Conservation (phyloP, 2,329 filamentous ascomycete genomes). For the Trichoderma oligosporum region DNA sequence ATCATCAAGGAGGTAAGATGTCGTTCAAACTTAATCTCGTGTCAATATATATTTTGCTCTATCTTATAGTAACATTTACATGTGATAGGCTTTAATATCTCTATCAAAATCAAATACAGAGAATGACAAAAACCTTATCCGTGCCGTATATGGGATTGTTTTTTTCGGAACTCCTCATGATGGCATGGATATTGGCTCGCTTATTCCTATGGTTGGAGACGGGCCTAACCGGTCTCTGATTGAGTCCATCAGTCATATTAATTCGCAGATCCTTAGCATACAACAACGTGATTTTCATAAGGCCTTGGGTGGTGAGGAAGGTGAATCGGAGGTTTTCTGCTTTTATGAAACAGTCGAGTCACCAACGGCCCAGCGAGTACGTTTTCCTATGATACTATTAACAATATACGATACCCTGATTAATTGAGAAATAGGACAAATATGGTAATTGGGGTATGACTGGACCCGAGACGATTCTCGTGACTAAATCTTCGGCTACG, state of each 20-base stretch:
- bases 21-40: background rate
- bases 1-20: constrained; percentile 19
- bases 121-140: constrained; percentile 5
- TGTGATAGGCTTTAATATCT: constrained; percentile 1
- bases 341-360: constrained; percentile 29
- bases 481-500: constrained; percentile 27
- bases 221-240: constrained; percentile 18
- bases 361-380: constrained; percentile 24
- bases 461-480: constrained; percentile 24
- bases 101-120: constrained; percentile 1
- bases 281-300: constrained; percentile 16
- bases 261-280: constrained; percentile 11
- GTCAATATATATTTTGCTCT: too few relatives aligned
- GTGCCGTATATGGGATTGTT: constrained; percentile 13
- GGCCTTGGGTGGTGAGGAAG: constrained; percentile 19
- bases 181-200: constrained; percentile 19
- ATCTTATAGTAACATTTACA: background rate
- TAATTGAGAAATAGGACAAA: constrained; percentile 19
- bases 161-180: constrained; percentile 22
- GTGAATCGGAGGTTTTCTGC: constrained; percentile 24
- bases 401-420: too few relatives aligned
- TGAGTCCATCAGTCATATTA: constrained; percentile 12
- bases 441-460: constrained; percentile 25
- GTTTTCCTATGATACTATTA: background rate
- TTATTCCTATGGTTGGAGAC: constrained; percentile 18